Evolutionary conservation across 352 stramenopile species (phyloP).

Genomic region (Pythium rishiriense): DNA sequence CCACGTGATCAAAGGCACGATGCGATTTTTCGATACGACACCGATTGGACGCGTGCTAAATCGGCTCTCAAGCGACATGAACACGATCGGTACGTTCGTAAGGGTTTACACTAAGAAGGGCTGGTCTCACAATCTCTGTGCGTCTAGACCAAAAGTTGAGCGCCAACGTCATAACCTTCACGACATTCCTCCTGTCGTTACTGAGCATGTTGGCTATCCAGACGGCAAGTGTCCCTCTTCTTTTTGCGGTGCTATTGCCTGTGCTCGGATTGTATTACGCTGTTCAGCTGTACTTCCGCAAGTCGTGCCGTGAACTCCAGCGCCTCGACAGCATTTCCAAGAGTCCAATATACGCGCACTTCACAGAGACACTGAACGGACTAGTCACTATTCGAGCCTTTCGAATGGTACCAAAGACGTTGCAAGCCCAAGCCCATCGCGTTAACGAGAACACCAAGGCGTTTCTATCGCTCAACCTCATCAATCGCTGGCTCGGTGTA

Average conservation of each 20-base stretch:
- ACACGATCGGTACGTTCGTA: conserved; percentile 58
- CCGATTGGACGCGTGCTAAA: conserved; percentile 80
- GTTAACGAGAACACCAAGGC: conserved; percentile 78
- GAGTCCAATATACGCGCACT: conserved; percentile 91
- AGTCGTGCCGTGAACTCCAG: conserved; percentile 67
- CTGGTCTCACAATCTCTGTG: background rate
- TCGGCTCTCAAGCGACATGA: conserved; percentile 74
- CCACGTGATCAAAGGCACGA: conserved; percentile 67
- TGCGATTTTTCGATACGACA: conserved; percentile 87
- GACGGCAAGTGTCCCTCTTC: conserved; percentile 41
- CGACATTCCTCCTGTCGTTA: conserved; percentile 48
- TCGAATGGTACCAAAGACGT: conserved; percentile 43
- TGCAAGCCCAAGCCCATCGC: conserved; percentile 33
- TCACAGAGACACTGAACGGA: conserved; percentile 89
- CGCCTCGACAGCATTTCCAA: conserved; percentile 61
- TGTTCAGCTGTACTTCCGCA: conserved; percentile 68
- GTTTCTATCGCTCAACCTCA: conserved; percentile 89
- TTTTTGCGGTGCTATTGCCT: conserved; percentile 59
- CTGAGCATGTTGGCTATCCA: conserved; percentile 58
- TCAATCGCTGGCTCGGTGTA: conserved; percentile 96
- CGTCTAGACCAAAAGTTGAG: conserved; percentile 59
- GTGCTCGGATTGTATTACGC: conserved; percentile 63
- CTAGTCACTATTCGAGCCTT: conserved; percentile 74
- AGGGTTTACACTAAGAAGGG: too few species aligned
- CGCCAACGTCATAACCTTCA: conserved; percentile 41